Percentiles rank a stretch among this genome's conserved stretches.
Conservation (phyloP, 73 alveolate genomes). For the Urostyla sp. region DNA sequence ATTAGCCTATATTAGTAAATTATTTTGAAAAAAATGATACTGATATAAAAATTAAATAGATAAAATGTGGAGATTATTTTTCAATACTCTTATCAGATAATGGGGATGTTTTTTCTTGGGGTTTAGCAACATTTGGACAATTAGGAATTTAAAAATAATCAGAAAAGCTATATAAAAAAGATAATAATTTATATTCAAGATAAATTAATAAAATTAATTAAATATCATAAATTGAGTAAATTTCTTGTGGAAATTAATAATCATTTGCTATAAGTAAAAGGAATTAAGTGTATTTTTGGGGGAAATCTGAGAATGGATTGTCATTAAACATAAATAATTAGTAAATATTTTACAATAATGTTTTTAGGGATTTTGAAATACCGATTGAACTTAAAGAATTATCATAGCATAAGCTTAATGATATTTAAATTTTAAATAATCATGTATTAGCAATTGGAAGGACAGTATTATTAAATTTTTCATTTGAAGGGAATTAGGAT, state of each 20-base stretch:
- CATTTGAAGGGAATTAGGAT: neutral
- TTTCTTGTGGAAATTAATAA: neutral
- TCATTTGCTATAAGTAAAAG: neutral
- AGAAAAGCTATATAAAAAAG: neutral
- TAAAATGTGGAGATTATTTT: slow-evolving; percentile 35
- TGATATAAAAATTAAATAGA: neutral
- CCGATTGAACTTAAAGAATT: neutral
- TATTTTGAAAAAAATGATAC: neutral
- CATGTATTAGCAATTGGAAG: slow-evolving; percentile 43
- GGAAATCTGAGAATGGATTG: neutral
- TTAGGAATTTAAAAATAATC: slow-evolving; percentile 4
- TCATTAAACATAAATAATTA: neutral
- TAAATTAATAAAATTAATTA: slow-evolving; percentile 13
- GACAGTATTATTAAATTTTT: slow-evolving; percentile 11
- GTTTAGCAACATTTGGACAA: slow-evolving; percentile 32
- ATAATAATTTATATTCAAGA: slow-evolving; percentile 11
- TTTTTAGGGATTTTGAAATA: neutral
- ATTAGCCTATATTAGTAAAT: neutral
- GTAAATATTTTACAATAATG: neutral
- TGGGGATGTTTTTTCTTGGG: slow-evolving; percentile 29
- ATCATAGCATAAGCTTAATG: neutral
- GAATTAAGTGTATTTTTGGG: slow-evolving; percentile 30
- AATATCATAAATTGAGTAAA: neutral
- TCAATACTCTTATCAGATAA: neutral
- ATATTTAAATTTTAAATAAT: neutral